Base-by-base conservation (phyloP, 805 yeast genomes). In the Ogataea pini region DNA sequence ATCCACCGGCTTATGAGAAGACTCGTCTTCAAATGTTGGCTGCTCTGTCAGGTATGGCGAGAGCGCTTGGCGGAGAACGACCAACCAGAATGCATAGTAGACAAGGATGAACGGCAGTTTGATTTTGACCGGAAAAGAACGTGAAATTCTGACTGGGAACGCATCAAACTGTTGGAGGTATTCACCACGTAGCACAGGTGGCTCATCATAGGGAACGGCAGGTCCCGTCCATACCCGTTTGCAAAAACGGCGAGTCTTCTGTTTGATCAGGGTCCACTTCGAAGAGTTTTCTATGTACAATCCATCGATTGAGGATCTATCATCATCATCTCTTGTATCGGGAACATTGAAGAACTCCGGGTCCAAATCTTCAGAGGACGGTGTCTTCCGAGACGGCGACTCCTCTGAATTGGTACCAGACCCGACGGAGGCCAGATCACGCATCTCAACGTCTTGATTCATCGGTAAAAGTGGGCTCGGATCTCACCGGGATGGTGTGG, bases 201-300 rank as follows among this genome's bases (percentile, higher is more conserved):
- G 76, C 1, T 65, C 69, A 55, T 83, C 87, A 16, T 51, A 49
- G 1, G 80, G 74, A 2, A 56, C 54, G 1, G 51, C 57, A 0
- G 89, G 89, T 1, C 90, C 89, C n/a, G 66, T 46, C 84, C 86
- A 79, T 1, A 79, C 19, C 17, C 54, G 58, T 16, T 24, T 9
- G n/a, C 49, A 32, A 22, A 58, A 58, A 14, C 40, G 22, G 4
- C 31, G 46, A 3, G 40, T 3, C 12, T 46, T 55, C 14, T 34
- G 17, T 10, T 29, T 38, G 12, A 36, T 1, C 2, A 16, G 25
- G 20, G 14, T 25, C 1, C 28, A 17, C 8, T 25, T 28, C 18
- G 48, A 28, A 2, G 24, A 29, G 42, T 13, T 10, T 44, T 34
- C 44, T 37, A 48, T 28, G 29, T 14, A 24, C 16, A 38, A 20